These are phyloP conservation scores for Neurospora crassa DNA, from an alignment of 2,329 filamentous ascomycete species.

Conservation along the genomic window DNA sequence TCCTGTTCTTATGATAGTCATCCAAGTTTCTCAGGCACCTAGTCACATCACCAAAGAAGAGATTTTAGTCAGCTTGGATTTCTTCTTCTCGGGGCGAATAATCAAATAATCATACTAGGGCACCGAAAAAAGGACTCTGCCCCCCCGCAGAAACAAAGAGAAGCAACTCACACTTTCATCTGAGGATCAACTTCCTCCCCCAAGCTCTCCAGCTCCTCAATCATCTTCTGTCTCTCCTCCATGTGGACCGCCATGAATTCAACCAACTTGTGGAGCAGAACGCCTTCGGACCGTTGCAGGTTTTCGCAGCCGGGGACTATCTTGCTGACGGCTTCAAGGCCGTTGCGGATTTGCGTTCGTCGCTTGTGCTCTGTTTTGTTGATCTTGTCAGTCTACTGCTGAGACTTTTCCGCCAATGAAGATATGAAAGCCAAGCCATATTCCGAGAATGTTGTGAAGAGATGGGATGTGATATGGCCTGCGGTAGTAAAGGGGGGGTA, in stretches of 20 bases:
- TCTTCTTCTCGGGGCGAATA: background rate
- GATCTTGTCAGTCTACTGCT: background rate
- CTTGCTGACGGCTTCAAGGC: constrained; percentile 71
- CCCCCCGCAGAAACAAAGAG: no score
- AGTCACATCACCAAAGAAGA: background rate
- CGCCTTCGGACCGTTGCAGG: constrained; percentile 73
- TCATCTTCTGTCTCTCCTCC: constrained; percentile 45
- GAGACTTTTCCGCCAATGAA: background rate
- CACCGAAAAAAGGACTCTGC: background rate
- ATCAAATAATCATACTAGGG: background rate
- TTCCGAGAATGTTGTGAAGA: background rate
- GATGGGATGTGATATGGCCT: background rate
- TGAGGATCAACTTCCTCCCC: constrained; percentile 43
- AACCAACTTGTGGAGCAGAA: constrained; percentile 66
- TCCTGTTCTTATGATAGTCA: background rate
- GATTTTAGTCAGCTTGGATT: background rate
- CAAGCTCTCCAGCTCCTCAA: constrained; percentile 47
- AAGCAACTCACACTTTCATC: constrained; percentile 15
- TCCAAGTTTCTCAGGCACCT: background rate
- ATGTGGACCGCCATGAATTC: constrained; percentile 55
- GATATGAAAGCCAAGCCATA: background rate
- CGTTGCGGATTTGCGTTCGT: constrained; percentile 60
- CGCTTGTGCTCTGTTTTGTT: constrained; percentile 25
- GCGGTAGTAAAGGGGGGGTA: background rate
- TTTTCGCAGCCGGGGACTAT: constrained; percentile 76